Evolutionary conservation across 768 basidiomycete species (phyloP).

Genomic region (Thelephora aurantiotincta): DNA sequence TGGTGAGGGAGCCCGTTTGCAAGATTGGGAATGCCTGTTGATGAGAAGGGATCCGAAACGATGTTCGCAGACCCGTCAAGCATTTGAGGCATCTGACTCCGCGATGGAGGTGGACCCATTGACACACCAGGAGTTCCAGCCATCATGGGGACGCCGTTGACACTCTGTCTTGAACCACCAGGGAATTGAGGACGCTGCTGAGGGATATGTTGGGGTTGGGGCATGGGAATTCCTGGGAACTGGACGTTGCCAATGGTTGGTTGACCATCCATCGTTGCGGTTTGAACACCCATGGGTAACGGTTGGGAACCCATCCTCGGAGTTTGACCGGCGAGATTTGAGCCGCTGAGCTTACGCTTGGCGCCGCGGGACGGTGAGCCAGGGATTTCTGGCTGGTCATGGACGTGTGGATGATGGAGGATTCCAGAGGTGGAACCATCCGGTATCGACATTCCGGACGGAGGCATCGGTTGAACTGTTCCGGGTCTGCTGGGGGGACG

Average conservation of each 20-base stretch:
- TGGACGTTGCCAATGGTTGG: conserved; percentile 3
- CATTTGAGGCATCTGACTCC: conserved; percentile 11
- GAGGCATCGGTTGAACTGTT: conserved; percentile 5
- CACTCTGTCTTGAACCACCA: conserved; percentile 7
- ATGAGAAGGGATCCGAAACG: conserved; percentile 4
- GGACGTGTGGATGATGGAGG: conserved; percentile 12
- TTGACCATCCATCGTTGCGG: not conserved
- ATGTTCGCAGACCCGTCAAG: conserved; percentile 7
- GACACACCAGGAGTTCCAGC: conserved; percentile 19
- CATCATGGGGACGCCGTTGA: conserved; percentile 13
- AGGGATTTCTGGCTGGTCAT: conserved; percentile 1
- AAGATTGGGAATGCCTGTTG: conserved; percentile 4
- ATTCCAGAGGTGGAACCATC: conserved; percentile 9
- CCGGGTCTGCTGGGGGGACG: conserved; percentile 1
- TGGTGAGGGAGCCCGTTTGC: not conserved
- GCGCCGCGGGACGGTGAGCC: conserved; percentile 8
- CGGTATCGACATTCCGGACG: conserved; percentile 1
- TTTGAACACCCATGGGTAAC: conserved; percentile 1
- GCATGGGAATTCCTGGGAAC: conserved; percentile 2
- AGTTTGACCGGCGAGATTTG: conserved; percentile 1
- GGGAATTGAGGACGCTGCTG: not conserved
- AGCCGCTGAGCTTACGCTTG: conserved; percentile 11
- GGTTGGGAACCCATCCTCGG: conserved; percentile 1
- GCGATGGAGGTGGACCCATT: conserved; percentile 25
- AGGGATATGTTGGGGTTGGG: not conserved